Percentiles rank a stretch among this genome's conserved stretches.
These are phyloP conservation scores for Exophiala dermatitidis DNA, from an alignment of 2,329 filamentous ascomycete genomes.

Conservation along the genomic window DNA sequence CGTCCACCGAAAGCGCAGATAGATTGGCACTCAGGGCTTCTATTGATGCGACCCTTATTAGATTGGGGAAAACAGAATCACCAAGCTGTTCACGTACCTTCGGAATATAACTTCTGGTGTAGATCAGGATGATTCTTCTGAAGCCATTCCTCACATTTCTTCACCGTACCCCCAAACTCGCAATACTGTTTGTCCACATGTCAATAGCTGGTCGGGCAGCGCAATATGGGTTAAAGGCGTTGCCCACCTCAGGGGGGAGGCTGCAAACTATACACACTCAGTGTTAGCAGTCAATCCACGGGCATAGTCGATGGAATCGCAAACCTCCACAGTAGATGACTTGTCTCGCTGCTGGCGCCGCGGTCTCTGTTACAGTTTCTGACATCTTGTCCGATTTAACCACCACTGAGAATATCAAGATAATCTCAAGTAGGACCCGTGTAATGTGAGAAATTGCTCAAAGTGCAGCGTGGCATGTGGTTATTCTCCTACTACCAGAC, in stretches of 20 bases:
- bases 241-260: conserved; percentile 59
- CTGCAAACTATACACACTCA: conserved; percentile 48
- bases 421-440: conserved; percentile 18
- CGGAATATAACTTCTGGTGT: conserved; percentile 76
- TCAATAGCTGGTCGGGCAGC: not conserved
- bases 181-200: conserved; percentile 63
- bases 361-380: conserved; percentile 29
- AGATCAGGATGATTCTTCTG: conserved; percentile 64
- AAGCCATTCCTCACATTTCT: conserved; percentile 97
- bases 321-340: conserved; percentile 57
- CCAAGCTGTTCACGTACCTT: conserved; percentile 50
- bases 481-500: not conserved
- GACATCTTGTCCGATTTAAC: not conserved
- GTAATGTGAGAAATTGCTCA: conserved; percentile 9
- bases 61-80: not conserved
- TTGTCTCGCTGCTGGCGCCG: conserved; percentile 45
- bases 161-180: conserved; percentile 92
- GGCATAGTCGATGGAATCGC: conserved; percentile 22
- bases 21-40: conserved; percentile 79
- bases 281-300: conserved; percentile 15
- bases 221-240: not conserved
- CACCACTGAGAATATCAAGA: not conserved
- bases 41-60: conserved; percentile 31
- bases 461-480: conserved; percentile 17
- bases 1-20: conserved; percentile 77